Base-by-base conservation (phyloP, 2,329 filamentous ascomycete genomes). In the Tympanopsis confertula region DNA sequence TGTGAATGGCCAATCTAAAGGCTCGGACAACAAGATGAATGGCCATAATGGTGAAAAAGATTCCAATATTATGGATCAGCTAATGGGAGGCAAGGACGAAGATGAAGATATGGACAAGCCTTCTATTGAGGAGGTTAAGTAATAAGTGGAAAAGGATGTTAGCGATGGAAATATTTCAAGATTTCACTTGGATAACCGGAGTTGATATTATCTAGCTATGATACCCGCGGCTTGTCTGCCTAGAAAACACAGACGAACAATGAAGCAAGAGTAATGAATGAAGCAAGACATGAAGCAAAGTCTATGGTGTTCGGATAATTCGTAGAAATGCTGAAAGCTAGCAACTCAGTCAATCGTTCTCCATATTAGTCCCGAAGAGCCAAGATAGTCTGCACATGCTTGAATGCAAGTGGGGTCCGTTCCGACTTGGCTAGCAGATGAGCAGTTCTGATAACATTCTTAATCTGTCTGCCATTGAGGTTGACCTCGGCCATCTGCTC, bases 381-480 rank as follows among this genome's bases (percentile, higher is more conserved):
- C 12, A 33, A 15, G 7, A 33, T 18, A 12, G 30, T 33, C 15
- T 33, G 30, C 7, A 33, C 30, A 17, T 33, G 30, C 17, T 10
- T 7, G 17, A 12, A 33, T 12, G 10, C 15, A 33, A 33, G 30
- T 15, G 7, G 30, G 7, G 12, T 17, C 30, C 17, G 10, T 15
- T 33, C 10, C 30, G 7, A 10, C 30, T 15, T 13, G 7, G 30
- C 30, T 15, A 33, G 15, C 30, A 33, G 15, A 47, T 19, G 24
- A 33, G 47, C 48, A 2, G 46, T 48, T 42, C 50, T 54, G 43
- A 57, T 41, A 5, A 53, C 41, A 39, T 56, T 57, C 39, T 51
- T 52, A 41, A 56, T 57, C 45, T 55, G 52, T n/a, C 54, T 45
- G 2, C 54, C 52, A 42, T 57, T 55, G 18, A 55, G 32, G 4